phyloP scores from a whole-genome alignment of 305 asterid genomes.

The Salvia sclarea region DNA sequence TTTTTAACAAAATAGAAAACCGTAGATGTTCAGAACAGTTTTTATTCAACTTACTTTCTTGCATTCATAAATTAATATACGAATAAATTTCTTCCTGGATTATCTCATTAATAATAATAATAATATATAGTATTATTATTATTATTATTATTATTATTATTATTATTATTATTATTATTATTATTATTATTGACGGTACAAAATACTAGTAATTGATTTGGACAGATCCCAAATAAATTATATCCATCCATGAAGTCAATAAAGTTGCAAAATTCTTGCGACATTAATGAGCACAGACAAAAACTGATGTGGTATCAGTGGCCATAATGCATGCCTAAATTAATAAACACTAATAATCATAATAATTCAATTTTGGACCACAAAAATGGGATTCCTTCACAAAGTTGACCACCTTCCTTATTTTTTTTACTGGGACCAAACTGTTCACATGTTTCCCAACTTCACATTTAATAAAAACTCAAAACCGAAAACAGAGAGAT shows the following conservation, averaged over 20 bases:
- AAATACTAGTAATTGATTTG: background rate
- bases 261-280: constrained; percentile 12
- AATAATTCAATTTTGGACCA: constrained; percentile 42
- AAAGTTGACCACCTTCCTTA: constrained; percentile 36
- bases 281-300: constrained; percentile 29
- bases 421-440: background rate
- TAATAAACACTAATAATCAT: background rate
- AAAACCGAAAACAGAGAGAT: background rate
- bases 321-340: constrained; percentile 21
- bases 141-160: too few species aligned
- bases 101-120: too few species aligned
- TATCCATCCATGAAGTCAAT: background rate
- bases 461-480: background rate
- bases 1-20: too few species aligned
- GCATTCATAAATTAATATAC: too few species aligned
- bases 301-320: constrained; percentile 30
- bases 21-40: too few species aligned
- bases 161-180: too few species aligned
- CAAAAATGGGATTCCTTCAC: constrained; percentile 38
- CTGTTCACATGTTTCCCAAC: constrained; percentile 5
- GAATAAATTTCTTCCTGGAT: too few species aligned
- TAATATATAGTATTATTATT: too few species aligned
- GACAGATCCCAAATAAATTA: background rate
- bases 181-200: too few species aligned
- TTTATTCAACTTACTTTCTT: too few species aligned